Evolutionary conservation across 163 green algal species (phyloP), one percentile per base, ranked within the genome.

Genomic region (Prototheca stagnorum): DNA sequence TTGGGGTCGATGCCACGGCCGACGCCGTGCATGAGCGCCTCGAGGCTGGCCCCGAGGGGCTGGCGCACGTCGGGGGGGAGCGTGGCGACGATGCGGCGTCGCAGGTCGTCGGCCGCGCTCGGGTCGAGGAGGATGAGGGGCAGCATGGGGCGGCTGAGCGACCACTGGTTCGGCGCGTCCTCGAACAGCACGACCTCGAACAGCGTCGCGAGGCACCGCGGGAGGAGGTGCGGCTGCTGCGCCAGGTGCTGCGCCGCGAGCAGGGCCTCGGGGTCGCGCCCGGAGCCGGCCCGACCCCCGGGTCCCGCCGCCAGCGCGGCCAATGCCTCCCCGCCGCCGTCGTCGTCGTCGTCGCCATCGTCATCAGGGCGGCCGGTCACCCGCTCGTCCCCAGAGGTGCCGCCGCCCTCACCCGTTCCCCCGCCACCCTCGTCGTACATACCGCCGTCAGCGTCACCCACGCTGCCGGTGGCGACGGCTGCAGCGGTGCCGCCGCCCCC

Each of bases 141-240:
- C 14, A 98, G 80, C 80, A 97, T 95, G 39, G 89, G 90, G 25
- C 89, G 65, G 42, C 61, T 84, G 8, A 98, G 72, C 44, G 70
- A 88, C 90, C 90, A 97, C 73, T 95, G 82, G 64, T 96, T 97
- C 60, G 71, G 72, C 68, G 81, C 93, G 62, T 98, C 90, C 70
- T 97, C 86, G 64, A 98, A 98, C 35, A 98, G 62, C 16, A 93
- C 80, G n/a, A 96, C 81, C 62, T 98, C 87, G 67, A 96, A 94
- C 52, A 98, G 70, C 1, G 78, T 81, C 22, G 70, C 74, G 29
- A 87, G 67, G 7, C 84, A 29, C 12, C 46, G 24, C 4, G 64
- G 63, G 39, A 81, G 67, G 22, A 79, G 44, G 33, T 60, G 52
- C 42, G 79, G 54, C 35, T 51, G 57, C 46, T 52, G 28, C 20